These are phyloP conservation scores for Tarenaya hassleriana DNA, from an alignment of 345 rosid genomes.

Conservation along the genomic window DNA sequence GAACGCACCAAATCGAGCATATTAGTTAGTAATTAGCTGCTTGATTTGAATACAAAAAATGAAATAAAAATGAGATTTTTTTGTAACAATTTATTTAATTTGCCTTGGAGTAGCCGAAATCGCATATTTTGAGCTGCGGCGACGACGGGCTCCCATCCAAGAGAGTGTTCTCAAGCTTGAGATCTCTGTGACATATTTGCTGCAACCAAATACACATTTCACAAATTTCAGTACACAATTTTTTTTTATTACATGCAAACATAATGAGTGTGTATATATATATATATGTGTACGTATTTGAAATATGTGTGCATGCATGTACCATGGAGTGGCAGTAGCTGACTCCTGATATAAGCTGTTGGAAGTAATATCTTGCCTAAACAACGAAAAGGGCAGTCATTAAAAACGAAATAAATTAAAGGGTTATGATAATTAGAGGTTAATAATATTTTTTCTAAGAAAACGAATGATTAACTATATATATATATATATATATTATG, in stretches of 20 bases:
- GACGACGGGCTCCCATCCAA: slow-evolving; percentile 67
- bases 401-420: neutral
- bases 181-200: slow-evolving; percentile 95
- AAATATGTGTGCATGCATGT: neutral
- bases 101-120: slow-evolving; percentile 86
- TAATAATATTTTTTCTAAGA: too few relatives aligned
- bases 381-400: slow-evolving; percentile 2
- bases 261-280: neutral
- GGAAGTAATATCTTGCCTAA: slow-evolving; percentile 86
- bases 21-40: too few relatives aligned
- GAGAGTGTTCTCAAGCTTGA: slow-evolving; percentile 85
- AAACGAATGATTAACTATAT: too few relatives aligned
- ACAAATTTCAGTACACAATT: neutral
- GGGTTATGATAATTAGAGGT: neutral
- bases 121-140: slow-evolving; percentile 83
- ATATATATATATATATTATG: too few relatives aligned
- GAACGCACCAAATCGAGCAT: too few relatives aligned
- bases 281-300: neutral
- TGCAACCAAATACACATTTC: slow-evolving; percentile 19
- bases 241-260: neutral
- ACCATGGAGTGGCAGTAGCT: slow-evolving; percentile 91
- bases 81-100: too few relatives aligned
- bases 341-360: slow-evolving; percentile 88
- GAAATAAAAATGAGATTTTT: neutral
- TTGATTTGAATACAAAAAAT: neutral